Conservation (phyloP, 2,329 filamentous ascomycete genomes). For the Claviceps purpurea region DNA sequence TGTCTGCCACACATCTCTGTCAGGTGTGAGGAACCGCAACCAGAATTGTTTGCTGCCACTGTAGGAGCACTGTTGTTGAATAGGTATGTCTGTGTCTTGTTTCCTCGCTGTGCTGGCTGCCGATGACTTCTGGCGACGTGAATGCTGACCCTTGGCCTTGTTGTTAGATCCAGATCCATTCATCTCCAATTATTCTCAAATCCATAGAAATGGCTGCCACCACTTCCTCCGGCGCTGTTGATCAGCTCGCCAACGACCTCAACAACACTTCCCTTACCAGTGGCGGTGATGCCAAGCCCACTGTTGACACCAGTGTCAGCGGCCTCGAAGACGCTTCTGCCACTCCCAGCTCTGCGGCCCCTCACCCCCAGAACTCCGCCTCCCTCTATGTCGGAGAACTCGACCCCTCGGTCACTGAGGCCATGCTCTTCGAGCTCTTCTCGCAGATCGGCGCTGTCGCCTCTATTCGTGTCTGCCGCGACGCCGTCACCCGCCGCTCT, state of each 20-base stretch:
- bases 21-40: neutral
- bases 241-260: conserved; percentile 70
- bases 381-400: conserved; percentile 99
- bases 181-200: conserved; percentile 6
- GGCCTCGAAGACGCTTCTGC: conserved; percentile 46
- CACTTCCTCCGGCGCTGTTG: conserved; percentile 49
- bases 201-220: conserved; percentile 45
- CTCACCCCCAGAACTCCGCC: conserved; percentile 80
- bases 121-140: neutral
- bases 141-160: conserved; percentile 1
- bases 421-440: conserved; percentile 99
- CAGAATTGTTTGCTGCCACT: neutral
- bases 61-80: conserved; percentile 2
- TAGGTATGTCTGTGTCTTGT: neutral
- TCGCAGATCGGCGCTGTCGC: conserved; percentile 98
- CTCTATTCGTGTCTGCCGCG: conserved; percentile 98
- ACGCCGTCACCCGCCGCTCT: conserved; percentile 94
- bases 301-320: conserved; percentile 61
- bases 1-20: conserved; percentile 3
- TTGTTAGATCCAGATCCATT: neutral
- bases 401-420: conserved; percentile 93
- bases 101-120: neutral
- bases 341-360: conserved; percentile 60
- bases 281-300: conserved; percentile 50
- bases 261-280: conserved; percentile 58